Evolutionary conservation across 2,329 filamentous ascomycete genomes (phyloP).

Genomic region (Botrytis elliptica): DNA sequence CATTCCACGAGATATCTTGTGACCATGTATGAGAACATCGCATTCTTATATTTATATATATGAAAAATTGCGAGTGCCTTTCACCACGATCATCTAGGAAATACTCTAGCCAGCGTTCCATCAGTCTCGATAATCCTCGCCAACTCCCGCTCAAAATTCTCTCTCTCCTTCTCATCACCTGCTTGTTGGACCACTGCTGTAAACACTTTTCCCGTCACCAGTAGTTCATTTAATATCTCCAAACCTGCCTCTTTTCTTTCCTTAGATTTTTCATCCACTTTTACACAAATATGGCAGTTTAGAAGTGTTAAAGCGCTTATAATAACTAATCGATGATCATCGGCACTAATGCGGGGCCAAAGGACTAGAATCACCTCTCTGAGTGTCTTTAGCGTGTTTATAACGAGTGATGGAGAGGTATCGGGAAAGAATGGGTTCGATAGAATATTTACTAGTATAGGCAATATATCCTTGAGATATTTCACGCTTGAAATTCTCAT

Average conservation of each 20-base stretch:
- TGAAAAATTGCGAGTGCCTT: too few species aligned
- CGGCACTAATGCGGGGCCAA: slow-evolving; percentile 63
- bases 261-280: not conserved
- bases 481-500: slow-evolving; percentile 64
- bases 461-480: slow-evolving; percentile 59
- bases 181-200: not conserved
- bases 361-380: slow-evolving; percentile 59
- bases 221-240: not conserved
- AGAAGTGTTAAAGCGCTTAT: slow-evolving; percentile 56
- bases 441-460: slow-evolving; percentile 56
- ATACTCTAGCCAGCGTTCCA: not conserved
- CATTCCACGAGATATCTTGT: not conserved
- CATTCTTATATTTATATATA: too few species aligned
- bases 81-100: not conserved
- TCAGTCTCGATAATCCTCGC: not conserved
- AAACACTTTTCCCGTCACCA: not conserved
- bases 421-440: slow-evolving; percentile 65
- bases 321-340: slow-evolving; percentile 60
- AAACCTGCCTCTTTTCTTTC: not conserved
- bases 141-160: not conserved
- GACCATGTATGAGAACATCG: not conserved
- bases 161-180: not conserved
- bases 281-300: not conserved
- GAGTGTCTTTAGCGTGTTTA: slow-evolving; percentile 49
- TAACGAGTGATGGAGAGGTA: slow-evolving; percentile 51